phyloP scores from a whole-genome alignment of 805 yeast genomes.

The Blastobotrys terrestris region DNA sequence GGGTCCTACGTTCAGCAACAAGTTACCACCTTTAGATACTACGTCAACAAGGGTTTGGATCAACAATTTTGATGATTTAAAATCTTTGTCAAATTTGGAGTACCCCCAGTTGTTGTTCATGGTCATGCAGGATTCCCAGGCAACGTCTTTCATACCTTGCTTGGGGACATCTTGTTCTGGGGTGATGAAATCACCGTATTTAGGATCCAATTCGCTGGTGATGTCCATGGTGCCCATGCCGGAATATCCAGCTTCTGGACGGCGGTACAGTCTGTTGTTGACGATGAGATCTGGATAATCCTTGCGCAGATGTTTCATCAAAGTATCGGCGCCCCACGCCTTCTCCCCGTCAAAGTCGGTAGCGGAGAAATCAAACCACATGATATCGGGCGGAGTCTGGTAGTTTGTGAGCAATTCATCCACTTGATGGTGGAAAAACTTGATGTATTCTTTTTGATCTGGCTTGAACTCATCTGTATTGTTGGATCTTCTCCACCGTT shows the following conservation, averaged over 20 bases:
- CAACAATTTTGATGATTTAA: conserved; percentile 9
- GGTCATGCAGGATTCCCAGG: conserved; percentile 16
- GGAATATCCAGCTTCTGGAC: conserved; percentile 5
- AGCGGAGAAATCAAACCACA: conserved; percentile 17
- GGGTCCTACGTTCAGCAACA: conserved; percentile 18
- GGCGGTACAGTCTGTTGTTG: conserved; percentile 15
- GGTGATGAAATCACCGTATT: conserved; percentile 18
- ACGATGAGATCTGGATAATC: conserved; percentile 13
- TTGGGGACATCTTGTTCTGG: conserved; percentile 17
- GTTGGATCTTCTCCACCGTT: conserved; percentile 8
- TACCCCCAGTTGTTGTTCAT: conserved; percentile 17
- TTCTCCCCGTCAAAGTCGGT: conserved; percentile 16
- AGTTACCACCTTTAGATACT: conserved; percentile 16
- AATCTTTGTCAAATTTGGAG: conserved; percentile 12
- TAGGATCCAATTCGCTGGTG: conserved; percentile 9
- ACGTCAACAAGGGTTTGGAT: conserved; percentile 9
- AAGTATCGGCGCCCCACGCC: conserved; percentile 13
- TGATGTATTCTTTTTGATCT: conserved; percentile 13
- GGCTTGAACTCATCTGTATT: neutral
- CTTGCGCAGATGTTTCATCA: conserved; percentile 9
- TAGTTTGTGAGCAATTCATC: conserved; percentile 14
- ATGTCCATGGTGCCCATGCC: conserved; percentile 12
- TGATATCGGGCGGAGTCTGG: conserved; percentile 8
- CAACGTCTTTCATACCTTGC: conserved; percentile 10
- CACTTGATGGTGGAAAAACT: conserved; percentile 15